Evolutionary conservation across 495 filamentous ascomycete genomes (phyloP), one percentile per base, ranked within the genome.

Genomic region (Aspergillus mulundensis): DNA sequence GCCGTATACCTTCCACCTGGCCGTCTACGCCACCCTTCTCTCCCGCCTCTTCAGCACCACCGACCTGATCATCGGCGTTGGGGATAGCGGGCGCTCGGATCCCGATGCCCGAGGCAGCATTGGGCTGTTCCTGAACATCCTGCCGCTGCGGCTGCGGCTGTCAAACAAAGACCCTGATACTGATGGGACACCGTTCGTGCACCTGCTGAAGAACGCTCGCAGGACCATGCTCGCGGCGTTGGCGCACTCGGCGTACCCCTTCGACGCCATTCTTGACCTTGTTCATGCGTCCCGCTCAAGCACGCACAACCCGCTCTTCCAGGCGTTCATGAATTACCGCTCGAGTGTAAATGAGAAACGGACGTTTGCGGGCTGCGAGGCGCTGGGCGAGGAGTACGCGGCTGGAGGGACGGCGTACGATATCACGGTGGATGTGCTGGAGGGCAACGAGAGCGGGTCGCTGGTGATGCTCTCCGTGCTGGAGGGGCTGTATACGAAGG

Each of bases 111-210:
- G 59, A 23, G 47, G 58, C 1, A 70, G 51, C 5, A 60, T 81
- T 7, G 79, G 78, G 21, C 61, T 67, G 41, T 76, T 75, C 47
- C 42, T 76, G 10, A 81, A 81, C 53, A 39, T 79, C 40, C 52
- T 81, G 0, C 69, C 77, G 1, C 34, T 81, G 1, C 66, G 72
- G 3, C 66, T 73, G 57, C 5, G 11, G 3, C 6, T 10, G 11
- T 3, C 6, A 6, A 15, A 10, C 34, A n/a, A n/a, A n/a, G n/a
- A n/a, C n/a, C 5, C 34, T 12, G 12, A 5, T 3, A 38, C 5
- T 4, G 28, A 30, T 4, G 5, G 12, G 5, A 36, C 5, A 4
- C 5, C 32, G 12, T 36, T 36, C 11, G 5, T 6, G 12, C 55
- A 53, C 0, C 53, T 55, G 12, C 6, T 77, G 74, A 50, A 64